Base-by-base conservation (phyloP, 192 early-diverging fungal species). In the Nowakowskiella sp. region DNA sequence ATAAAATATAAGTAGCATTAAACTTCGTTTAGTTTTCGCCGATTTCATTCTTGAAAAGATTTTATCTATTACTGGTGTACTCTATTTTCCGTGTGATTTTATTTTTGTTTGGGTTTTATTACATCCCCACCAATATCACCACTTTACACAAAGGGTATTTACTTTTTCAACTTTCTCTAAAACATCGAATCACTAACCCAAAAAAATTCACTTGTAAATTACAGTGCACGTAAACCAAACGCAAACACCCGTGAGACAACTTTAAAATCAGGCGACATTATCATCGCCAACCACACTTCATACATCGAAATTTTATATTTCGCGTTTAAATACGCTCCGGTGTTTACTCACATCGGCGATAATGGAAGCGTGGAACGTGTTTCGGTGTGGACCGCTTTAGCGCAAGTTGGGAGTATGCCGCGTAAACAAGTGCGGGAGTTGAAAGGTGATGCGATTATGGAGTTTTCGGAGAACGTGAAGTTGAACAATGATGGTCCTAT, bases 251-350 rank as follows among this genome's bases (percentile, higher is more conserved):
- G 16, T 19, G 31, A 24, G 0, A 36, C 10, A 19, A 39, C 29
- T n/a, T 52, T 78, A 4, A 48, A 56, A 7, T 69, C 71, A 34
- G 88, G 88, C 46, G 81, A 88, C 59, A 47, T 93, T 4, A 86
- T 93, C 30, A 61, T 90, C 19, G 62, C 82, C 50, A 93, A 93
- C 60, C 88, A 85, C 64, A 71, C 70, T 2, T 91, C 89, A 6
- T 93, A 93, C 55, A 65, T 92, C 21, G 90, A 93, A 31, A 49
- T 91, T 5, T 34, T 93, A 28, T 91, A 87, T 24, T 49, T 92
- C 6, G 71, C 79, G 4, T 81, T 71, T 50, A 86, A 78, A 44
- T 86, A 64, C 56, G 57, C 77, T 49, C 85, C 85, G 32, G 48
- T 81, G 1, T 86, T 85, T 58, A 70, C 78, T 10, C 72, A 78